Percentiles rank a stretch among this genome's conserved stretches.
Evolutionary conservation across 2,329 filamentous ascomycete species (phyloP).

Genomic region (Magnaporthales sp.): DNA sequence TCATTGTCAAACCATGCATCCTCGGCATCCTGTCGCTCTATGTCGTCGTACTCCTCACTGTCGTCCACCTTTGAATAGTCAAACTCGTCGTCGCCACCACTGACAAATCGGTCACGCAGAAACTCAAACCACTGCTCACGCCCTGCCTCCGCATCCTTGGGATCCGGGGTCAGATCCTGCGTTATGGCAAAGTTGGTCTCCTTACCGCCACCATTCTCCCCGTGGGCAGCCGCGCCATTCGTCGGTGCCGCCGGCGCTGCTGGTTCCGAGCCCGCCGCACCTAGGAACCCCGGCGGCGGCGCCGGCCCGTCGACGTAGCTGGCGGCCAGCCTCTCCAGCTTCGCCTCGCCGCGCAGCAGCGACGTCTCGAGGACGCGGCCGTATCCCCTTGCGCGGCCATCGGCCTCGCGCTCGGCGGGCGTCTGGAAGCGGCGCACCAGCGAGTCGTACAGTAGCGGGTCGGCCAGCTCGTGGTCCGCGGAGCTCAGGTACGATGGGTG

Average conservation of each 20-base stretch:
- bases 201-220: neutral
- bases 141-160: constrained; percentile 55
- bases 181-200: constrained; percentile 25
- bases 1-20: constrained; percentile 77
- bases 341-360: constrained; percentile 66
- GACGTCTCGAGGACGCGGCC: constrained; percentile 72
- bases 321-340: constrained; percentile 48
- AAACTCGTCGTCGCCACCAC: constrained; percentile 69
- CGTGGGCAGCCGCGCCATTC: constrained; percentile 1
- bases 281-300: neutral
- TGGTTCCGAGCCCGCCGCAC: neutral
- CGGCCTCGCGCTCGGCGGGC: constrained; percentile 61
- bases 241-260: neutral
- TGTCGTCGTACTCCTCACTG: constrained; percentile 62
- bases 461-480: constrained; percentile 19
- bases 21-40: constrained; percentile 51
- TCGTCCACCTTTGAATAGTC: constrained; percentile 65
- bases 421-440: constrained; percentile 72
- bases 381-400: constrained; percentile 68
- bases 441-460: constrained; percentile 75
- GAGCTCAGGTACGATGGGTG: constrained; percentile 55
- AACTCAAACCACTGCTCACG: constrained; percentile 59
- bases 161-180: constrained; percentile 39
- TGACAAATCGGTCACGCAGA: constrained; percentile 65
- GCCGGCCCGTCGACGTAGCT: constrained; percentile 2